These are phyloP conservation scores for Tolypocladium paradoxum DNA, from an alignment of 2,329 filamentous ascomycete species.

Conservation along the genomic window DNA sequence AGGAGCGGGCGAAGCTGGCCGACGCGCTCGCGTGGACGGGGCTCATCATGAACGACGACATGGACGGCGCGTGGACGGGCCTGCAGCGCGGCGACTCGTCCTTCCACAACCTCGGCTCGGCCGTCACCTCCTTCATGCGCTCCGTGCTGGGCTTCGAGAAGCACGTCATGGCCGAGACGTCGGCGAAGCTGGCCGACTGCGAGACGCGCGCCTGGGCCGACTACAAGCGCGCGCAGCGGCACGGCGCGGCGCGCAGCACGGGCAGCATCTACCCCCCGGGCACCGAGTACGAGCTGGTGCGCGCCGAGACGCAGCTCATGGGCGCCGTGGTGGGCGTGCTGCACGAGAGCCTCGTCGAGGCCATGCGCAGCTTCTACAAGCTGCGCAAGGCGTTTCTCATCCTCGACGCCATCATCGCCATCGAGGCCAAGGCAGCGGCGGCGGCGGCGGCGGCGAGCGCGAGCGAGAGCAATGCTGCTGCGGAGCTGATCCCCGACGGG, in stretches of 20 bases:
- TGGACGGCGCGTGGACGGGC: conserved; percentile 68
- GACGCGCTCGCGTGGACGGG: conserved; percentile 54
- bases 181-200: conserved; percentile 58
- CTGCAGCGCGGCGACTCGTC: conserved; percentile 64
- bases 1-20: conserved; percentile 44
- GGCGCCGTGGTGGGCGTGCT: conserved; percentile 77
- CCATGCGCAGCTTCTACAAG: conserved; percentile 85
- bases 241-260: conserved; percentile 26
- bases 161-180: conserved; percentile 77
- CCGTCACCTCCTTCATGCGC: conserved; percentile 73
- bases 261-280: conserved; percentile 64
- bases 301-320: conserved; percentile 83
- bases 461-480: conserved; percentile 9
- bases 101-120: conserved; percentile 79
- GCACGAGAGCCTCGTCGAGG: conserved; percentile 87
- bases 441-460: conserved; percentile 25
- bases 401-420: conserved; percentile 66
- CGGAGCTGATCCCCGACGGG: conserved; percentile 9
- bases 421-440: conserved; percentile 45
- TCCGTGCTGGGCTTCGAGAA: conserved; percentile 88
- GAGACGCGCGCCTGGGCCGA: conserved; percentile 69
- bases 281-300: conserved; percentile 75
- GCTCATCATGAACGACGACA: conserved; percentile 80
- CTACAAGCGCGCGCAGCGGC: conserved; percentile 62
- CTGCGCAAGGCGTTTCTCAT: conserved; percentile 79